phyloP scores from a whole-genome alignment of 768 basidiomycete species.

The Tricholoma sp. region DNA sequence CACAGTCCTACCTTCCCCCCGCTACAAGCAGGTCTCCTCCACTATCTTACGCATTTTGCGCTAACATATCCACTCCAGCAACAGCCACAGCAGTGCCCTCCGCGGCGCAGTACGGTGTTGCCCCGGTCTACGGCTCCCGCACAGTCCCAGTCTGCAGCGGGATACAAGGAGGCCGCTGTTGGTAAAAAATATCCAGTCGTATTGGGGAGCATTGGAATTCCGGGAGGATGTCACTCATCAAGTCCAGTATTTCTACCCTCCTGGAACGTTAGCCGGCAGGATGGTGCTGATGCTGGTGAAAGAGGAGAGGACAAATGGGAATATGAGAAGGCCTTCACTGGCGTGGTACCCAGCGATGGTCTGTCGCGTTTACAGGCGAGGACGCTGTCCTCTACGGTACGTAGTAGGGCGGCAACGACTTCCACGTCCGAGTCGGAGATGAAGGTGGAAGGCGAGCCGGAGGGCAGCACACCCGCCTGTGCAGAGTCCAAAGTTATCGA shows the following conservation, averaged over 20 bases:
- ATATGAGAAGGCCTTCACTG: constrained; percentile 29
- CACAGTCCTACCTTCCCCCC: constrained; percentile 21
- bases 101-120: not conserved
- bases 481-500: constrained; percentile 24
- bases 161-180: not conserved
- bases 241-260: constrained; percentile 13
- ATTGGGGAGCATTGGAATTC: constrained; percentile 46
- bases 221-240: constrained; percentile 22
- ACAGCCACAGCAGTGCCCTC: constrained; percentile 3
- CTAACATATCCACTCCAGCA: constrained; percentile 11
- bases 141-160: not conserved
- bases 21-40: constrained; percentile 8
- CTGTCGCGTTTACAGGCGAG: constrained; percentile 29
- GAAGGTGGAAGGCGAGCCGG: constrained; percentile 4
- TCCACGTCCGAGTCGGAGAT: constrained; percentile 2
- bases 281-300: not conserved
- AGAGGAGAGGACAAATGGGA: constrained; percentile 13
- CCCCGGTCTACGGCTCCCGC: not conserved
- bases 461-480: not conserved
- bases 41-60: constrained; percentile 6
- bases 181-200: constrained; percentile 30
- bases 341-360: constrained; percentile 26
- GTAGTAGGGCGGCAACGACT: constrained; percentile 11
- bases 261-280: not conserved
- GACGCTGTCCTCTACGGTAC: constrained; percentile 20